Evolutionary conservation across 1,139 yeast species (phyloP), one percentile per base, ranked within the genome.

Genomic region (Hansenula sp.): DNA sequence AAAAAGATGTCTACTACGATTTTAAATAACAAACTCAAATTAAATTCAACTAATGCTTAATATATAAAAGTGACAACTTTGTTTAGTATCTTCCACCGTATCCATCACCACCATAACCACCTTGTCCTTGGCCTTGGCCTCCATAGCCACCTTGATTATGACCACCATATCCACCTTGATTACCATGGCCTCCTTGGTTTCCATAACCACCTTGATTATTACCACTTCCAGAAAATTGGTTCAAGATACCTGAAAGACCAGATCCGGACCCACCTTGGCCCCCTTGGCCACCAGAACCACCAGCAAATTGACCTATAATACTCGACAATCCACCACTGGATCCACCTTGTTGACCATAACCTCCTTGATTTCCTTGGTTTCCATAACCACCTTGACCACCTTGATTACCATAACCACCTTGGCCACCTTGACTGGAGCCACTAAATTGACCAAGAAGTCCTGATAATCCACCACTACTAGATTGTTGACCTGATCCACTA

Each of bases 321-420:
- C n/a, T n/a, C n/a, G n/a, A n/a, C n/a, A n/a, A n/a, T n/a, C 24
- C 24, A 7, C 26, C 13, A 24, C 26, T 24, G 8, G 26, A 29
- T 26, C 5, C 4, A 4, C 7, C 11, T 37, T 13, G 28, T 22
- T 17, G 27, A 13, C 41, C 33, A 26, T 29, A 19, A 10, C 41
- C 33, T 6, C 39, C 43, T 16, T 28, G 28, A 14, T 17, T 7
- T 18, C 21, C 14, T 18, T 20, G 18, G 21, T 16, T n/a, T n/a
- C 36, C 28, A 24, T 27, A 32, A 3, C 41, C 40, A 28, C 71
- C 71, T n/a, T n/a, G n/a, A 3, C 61, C 64, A 3, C 57, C 67
- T 6, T 26, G 37, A 18, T 26, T 36, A 6, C 36, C 28, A 24
- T 30, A 27, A 16, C 40, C 35, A 19, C 34, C 26, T 19, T 31